Percentiles rank a stretch among this genome's conserved stretches.
These are phyloP conservation scores for Fusarium robinianum DNA, from an alignment of 2,329 filamentous ascomycete species.

Conservation along the genomic window DNA sequence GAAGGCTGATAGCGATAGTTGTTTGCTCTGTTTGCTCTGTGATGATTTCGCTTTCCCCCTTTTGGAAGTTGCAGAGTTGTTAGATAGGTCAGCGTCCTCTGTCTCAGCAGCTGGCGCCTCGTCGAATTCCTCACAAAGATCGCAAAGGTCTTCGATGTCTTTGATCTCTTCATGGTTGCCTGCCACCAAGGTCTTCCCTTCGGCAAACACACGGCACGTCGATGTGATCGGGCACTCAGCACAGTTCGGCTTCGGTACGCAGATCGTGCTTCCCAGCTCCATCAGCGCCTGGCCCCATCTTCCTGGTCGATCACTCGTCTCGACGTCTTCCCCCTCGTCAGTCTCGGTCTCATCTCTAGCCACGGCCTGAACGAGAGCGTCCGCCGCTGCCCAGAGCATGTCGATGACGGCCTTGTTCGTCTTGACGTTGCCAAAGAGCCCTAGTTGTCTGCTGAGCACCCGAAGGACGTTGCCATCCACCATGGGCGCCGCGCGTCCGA, in stretches of 20 bases:
- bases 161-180: constrained; percentile 13
- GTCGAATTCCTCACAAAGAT: constrained; percentile 53
- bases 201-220: constrained; percentile 57
- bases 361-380: constrained; percentile 57
- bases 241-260: constrained; percentile 63
- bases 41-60: constrained; percentile 14
- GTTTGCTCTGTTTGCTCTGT: constrained; percentile 32
- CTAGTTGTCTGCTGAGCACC: constrained; percentile 64
- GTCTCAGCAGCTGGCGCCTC: constrained; percentile 38
- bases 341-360: constrained; percentile 44
- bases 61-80: constrained; percentile 15
- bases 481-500: constrained; percentile 62
- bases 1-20: constrained; percentile 44
- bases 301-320: constrained; percentile 56
- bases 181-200: constrained; percentile 46
- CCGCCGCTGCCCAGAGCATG: constrained; percentile 62
- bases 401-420: constrained; percentile 57
- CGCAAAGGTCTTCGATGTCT: constrained; percentile 58
- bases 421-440: constrained; percentile 61
- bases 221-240: constrained; percentile 53
- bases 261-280: constrained; percentile 67
- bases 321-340: constrained; percentile 29
- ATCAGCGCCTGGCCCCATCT: constrained; percentile 68
- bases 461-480: constrained; percentile 67
- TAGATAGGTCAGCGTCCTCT: constrained; percentile 3